Percentiles rank a stretch among this genome's conserved stretches.
Conservation (phyloP, 78 protist species). For the Tieghemostelium lacteum region DNA sequence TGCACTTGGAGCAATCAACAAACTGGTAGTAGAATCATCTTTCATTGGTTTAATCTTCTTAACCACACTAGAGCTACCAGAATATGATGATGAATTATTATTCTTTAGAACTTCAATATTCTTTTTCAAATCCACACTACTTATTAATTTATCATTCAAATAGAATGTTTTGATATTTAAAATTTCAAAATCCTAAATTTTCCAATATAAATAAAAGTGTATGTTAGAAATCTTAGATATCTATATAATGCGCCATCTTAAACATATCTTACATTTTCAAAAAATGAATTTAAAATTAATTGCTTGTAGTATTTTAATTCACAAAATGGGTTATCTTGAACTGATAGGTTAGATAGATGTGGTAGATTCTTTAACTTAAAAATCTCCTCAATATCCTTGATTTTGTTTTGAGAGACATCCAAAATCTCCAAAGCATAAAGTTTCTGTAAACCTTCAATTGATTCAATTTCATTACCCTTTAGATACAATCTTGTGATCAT, state of each 20-base stretch:
- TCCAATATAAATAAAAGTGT: neutral
- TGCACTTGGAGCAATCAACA: conserved; percentile 47
- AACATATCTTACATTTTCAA: neutral
- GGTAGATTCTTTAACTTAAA: conserved; percentile 19
- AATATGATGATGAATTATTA: neutral
- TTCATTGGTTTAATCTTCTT: conserved; percentile 48
- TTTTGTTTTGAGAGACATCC: conserved; percentile 35
- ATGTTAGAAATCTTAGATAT: neutral
- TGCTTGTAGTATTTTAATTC: conserved; percentile 39
- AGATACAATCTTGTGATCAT: conserved; percentile 21
- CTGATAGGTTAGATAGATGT: neutral
- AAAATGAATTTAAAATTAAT: conserved; percentile 17
- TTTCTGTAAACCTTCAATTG: conserved; percentile 18
- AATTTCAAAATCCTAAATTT: conserved; percentile 12
- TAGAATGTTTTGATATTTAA: conserved; percentile 20
- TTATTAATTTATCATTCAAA: conserved; percentile 30
- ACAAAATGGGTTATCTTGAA: conserved; percentile 62
- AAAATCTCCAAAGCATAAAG: conserved; percentile 50
- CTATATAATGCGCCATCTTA: neutral
- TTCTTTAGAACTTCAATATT: neutral
- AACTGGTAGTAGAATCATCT: conserved; percentile 1
- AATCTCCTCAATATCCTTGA: conserved; percentile 38
- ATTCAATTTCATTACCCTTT: conserved; percentile 26
- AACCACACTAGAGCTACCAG: neutral
- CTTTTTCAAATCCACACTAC: conserved; percentile 14